A percentile compares a stretch with the other conserved stretches of the same genome.
phyloP scores from a whole-genome alignment of 495 filamentous ascomycete species.

The Letharia lupina region DNA sequence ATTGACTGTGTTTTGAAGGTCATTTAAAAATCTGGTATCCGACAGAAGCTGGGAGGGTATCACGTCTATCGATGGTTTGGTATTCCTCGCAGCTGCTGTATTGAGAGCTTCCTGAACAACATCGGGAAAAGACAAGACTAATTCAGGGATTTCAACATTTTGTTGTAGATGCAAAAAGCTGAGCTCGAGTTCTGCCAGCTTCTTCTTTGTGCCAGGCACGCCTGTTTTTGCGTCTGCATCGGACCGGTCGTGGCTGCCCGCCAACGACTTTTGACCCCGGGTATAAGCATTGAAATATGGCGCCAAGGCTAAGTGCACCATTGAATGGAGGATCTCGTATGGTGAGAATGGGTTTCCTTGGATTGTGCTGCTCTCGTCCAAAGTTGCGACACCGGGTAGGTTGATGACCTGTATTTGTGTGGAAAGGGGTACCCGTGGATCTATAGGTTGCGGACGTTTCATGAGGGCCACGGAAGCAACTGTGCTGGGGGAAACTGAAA shows the following conservation, averaged over 20 bases:
- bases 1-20: conserved; percentile 85
- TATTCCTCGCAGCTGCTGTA: conserved; percentile 54
- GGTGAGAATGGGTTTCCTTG: conserved; percentile 69
- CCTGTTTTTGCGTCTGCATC: conserved; percentile 88
- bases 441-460: conserved; percentile 80
- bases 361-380: conserved; percentile 53
- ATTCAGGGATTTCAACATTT: conserved; percentile 92
- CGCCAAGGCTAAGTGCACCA: conserved; percentile 77
- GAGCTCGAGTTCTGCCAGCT: conserved; percentile 84
- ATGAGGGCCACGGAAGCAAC: conserved; percentile 79
- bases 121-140: conserved; percentile 76
- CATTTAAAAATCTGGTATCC: conserved; percentile 88
- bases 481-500: conserved; percentile 68
- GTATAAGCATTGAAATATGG: conserved; percentile 95
- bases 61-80: conserved; percentile 63
- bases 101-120: conserved; percentile 77
- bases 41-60: conserved; percentile 63
- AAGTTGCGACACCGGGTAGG: conserved; percentile 66
- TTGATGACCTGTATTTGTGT: conserved; percentile 88
- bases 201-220: conserved; percentile 93
- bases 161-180: conserved; percentile 86
- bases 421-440: conserved; percentile 65
- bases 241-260: conserved; percentile 55
- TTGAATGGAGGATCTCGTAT: conserved; percentile 79
- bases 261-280: conserved; percentile 64